Base-by-base conservation (phyloP, 129 eudicot species). In the Escallonia rubra region DNA sequence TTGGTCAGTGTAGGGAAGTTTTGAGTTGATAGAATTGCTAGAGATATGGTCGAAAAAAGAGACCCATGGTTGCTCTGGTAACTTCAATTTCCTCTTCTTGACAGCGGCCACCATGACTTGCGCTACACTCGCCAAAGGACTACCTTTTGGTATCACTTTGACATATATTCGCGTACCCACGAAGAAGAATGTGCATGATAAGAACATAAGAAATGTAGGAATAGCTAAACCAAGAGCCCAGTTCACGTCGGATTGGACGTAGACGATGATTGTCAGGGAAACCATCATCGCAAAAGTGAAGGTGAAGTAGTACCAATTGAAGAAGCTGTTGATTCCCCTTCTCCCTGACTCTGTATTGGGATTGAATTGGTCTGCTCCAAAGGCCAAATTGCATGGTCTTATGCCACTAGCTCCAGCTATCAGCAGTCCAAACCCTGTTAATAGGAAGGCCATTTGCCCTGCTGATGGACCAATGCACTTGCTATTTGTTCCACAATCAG, bases 241-340 rank as follows among this genome's bases (percentile, higher is more conserved):
- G 50, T 67, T 78, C 51, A 82, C 11, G 16, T 78, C 42, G 2
- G 87, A 63, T 66, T 82, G 87, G 34, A 82, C 77, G 50, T 82
- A 82, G 49, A 82, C 83, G 5, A 82, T 78, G 10, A 78, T 10
- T 16, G 87, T 82, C 68, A 82, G 38, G 1, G 87, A 82, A 8
- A 82, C 63, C 87, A 82, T 78, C 77, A 77, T 70, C 3, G 87
- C 87, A 3, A 82, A 82, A 2, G 86, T 82, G 69, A 69, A 73
- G 7, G 87, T 82, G 74, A 78, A 82, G 74, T 77, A 82, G 83
- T 82, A 82, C 87, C 87, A 82, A 15, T 82, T 82, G 72, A 82
- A 82, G 77, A 82, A 82, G 66, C 87, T 82, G 41, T 75, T 78
- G 10, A 71, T 82, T 52, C 87, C 87, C 15, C 78, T 52, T 63